Evolutionary conservation across 768 basidiomycete species (phyloP).

Genomic region (Mycena pura): DNA sequence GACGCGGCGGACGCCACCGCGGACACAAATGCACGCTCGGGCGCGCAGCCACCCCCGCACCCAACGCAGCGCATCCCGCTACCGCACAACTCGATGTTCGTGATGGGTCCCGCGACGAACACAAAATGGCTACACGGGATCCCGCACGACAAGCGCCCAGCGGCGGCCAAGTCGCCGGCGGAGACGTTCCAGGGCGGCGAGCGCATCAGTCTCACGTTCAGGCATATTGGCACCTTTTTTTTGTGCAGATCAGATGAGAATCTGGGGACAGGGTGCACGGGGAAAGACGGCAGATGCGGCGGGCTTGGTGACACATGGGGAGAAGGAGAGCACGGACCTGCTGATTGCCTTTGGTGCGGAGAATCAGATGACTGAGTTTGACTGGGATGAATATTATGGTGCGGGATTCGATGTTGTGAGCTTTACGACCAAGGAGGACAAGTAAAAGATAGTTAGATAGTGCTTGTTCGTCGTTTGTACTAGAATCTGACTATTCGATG

Average conservation of each 20-base stretch:
- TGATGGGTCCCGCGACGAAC: conserved; percentile 78
- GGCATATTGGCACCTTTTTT: conserved; percentile 80
- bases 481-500: too few relatives aligned
- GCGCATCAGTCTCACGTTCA: conserved; percentile 82
- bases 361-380: conserved; percentile 72
- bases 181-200: conserved; percentile 66
- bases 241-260: conserved; percentile 51
- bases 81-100: conserved; percentile 85
- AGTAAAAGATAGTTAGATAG: too few relatives aligned
- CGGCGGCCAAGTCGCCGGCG: conserved; percentile 54
- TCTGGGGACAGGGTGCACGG: conserved; percentile 78
- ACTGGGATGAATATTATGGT: conserved; percentile 74
- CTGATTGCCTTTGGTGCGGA: conserved; percentile 75
- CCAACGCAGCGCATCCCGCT: conserved; percentile 70
- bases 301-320: conserved; percentile 58
- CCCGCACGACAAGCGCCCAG: conserved; percentile 74
- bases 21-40: too few relatives aligned
- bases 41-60: conserved; percentile 36
- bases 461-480: too few relatives aligned
- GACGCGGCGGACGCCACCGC: conserved; percentile 19
- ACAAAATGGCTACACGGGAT: conserved; percentile 79
- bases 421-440: conserved; percentile 24
- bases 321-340: conserved; percentile 53
- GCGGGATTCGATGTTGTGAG: conserved; percentile 74
- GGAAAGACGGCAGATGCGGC: conserved; percentile 65